A percentile compares a stretch with the other conserved stretches of the same genome.
Conservation (phyloP, 192 early-diverging fungal species). For the Umbelopsis sp. region DNA sequence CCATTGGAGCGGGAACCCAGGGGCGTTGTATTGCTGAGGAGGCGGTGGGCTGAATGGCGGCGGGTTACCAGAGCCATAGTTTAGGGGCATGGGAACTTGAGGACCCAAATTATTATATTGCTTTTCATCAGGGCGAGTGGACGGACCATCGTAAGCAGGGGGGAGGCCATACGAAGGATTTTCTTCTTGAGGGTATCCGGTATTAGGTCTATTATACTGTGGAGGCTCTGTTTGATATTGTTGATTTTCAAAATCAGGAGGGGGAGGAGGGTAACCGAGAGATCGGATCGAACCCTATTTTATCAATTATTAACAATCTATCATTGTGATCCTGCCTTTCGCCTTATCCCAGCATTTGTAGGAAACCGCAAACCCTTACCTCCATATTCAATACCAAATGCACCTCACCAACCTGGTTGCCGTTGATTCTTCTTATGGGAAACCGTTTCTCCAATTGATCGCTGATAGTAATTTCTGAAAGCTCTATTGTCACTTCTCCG, state of each 20-base stretch:
- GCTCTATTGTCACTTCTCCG: conserved; percentile 18
- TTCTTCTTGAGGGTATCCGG: conserved; percentile 12
- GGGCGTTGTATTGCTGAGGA: conserved; percentile 10
- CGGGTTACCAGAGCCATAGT: conserved; percentile 34
- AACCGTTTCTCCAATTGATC: conserved; percentile 14
- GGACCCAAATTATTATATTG: conserved; percentile 27
- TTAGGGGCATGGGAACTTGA: conserved; percentile 25
- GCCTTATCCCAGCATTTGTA: not conserved
- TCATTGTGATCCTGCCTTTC: not conserved
- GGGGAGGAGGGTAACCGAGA: not conserved
- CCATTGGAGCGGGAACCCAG: not conserved
- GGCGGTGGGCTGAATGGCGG: conserved; percentile 36
- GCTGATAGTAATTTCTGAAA: not conserved
- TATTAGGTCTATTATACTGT: not conserved
- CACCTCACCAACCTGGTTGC: conserved; percentile 12
- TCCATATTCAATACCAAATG: conserved; percentile 17
- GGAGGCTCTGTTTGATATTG: conserved; percentile 14
- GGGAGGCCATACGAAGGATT: not conserved
- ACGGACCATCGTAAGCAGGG: conserved; percentile 17
- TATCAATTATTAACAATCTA: not conserved
- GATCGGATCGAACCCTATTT: not conserved
- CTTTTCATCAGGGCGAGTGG: conserved; percentile 16
- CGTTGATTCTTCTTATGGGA: conserved; percentile 8
- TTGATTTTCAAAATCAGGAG: not conserved
- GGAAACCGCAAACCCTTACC: not conserved